These are phyloP conservation scores for Phialophora tarda DNA, from an alignment of 2,329 filamentous ascomycete genomes.

Conservation along the genomic window DNA sequence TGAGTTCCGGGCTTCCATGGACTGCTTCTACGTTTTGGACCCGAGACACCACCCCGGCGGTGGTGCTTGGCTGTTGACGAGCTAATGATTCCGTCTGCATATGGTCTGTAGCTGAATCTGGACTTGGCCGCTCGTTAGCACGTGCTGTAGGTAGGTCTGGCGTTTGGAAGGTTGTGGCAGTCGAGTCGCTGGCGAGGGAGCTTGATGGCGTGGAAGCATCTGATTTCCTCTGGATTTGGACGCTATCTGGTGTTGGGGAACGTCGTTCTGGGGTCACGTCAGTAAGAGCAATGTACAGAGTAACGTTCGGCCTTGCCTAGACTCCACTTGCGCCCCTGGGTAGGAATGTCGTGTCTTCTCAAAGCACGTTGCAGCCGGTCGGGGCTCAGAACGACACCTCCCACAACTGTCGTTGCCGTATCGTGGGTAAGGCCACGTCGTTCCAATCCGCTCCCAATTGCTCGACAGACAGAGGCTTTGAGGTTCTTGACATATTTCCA, in stretches of 20 bases:
- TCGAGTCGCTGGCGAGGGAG: too few relatives aligned
- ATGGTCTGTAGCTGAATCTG: background rate
- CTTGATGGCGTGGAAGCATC: background rate
- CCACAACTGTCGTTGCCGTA: background rate
- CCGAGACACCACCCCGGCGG: background rate
- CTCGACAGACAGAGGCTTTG: slow-evolving; percentile 16
- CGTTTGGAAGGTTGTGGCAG: background rate
- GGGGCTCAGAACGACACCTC: background rate
- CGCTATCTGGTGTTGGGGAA: background rate
- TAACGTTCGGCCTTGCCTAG: background rate
- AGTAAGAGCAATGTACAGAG: background rate
- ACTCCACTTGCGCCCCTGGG: slow-evolving; percentile 7
- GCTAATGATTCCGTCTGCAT: background rate
- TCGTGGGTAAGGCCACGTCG: slow-evolving; percentile 9
- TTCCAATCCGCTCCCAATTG: background rate
- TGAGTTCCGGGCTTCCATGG: background rate
- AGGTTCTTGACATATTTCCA: slow-evolving; percentile 23
- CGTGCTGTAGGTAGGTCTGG: background rate
- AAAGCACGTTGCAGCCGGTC: slow-evolving; percentile 8
- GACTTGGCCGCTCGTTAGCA: background rate
- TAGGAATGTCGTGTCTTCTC: slow-evolving; percentile 16
- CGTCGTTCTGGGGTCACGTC: background rate
- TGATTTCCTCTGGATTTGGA: slow-evolving; percentile 3
- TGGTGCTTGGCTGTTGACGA: background rate
- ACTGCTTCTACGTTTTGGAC: background rate